Percentiles rank a stretch among this genome's conserved stretches.
phyloP scores from a whole-genome alignment of 495 filamentous ascomycete species.

The Hypoxylon lenormandii region DNA sequence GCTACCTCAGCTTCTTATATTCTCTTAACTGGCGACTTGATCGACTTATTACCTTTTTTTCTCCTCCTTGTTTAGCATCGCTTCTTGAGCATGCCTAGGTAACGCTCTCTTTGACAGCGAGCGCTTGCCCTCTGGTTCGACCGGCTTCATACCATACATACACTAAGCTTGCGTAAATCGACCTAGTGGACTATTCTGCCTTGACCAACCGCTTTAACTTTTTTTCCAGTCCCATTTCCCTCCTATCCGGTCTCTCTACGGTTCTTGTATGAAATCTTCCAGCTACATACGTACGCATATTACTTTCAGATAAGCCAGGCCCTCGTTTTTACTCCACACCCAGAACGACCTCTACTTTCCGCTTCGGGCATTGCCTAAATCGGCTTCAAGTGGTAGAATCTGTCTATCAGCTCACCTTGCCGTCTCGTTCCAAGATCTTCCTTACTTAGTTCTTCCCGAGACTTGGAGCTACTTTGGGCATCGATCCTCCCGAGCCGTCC shows the following conservation, averaged over 20 bases:
- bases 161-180: constrained; percentile 27
- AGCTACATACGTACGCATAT: constrained; percentile 44
- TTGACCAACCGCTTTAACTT: constrained; percentile 23
- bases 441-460: constrained; percentile 47
- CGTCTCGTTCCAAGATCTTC: constrained; percentile 52
- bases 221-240: constrained; percentile 28
- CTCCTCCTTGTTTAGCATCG: constrained; percentile 23
- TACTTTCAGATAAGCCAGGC: constrained; percentile 52
- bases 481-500: constrained; percentile 43
- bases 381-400: constrained; percentile 49
- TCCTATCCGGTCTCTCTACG: constrained; percentile 33
- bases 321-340: constrained; percentile 49
- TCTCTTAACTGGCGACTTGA: constrained; percentile 28
- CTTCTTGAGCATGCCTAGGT: constrained; percentile 33
- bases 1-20: constrained; percentile 30
- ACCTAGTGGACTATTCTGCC: constrained; percentile 20
- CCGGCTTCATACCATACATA: constrained; percentile 16
- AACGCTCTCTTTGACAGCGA: constrained; percentile 44
- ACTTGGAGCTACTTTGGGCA: constrained; percentile 44
- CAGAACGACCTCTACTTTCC: constrained; percentile 52
- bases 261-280: constrained; percentile 41
- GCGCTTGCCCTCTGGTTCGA: constrained; percentile 29
- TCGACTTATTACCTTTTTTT: neutral
- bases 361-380: constrained; percentile 56
- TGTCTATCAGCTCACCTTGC: constrained; percentile 48